These are phyloP conservation scores for Magnaporthiopsis incrustans DNA, from an alignment of 2,329 filamentous ascomycete genomes.

Conservation along the genomic window DNA sequence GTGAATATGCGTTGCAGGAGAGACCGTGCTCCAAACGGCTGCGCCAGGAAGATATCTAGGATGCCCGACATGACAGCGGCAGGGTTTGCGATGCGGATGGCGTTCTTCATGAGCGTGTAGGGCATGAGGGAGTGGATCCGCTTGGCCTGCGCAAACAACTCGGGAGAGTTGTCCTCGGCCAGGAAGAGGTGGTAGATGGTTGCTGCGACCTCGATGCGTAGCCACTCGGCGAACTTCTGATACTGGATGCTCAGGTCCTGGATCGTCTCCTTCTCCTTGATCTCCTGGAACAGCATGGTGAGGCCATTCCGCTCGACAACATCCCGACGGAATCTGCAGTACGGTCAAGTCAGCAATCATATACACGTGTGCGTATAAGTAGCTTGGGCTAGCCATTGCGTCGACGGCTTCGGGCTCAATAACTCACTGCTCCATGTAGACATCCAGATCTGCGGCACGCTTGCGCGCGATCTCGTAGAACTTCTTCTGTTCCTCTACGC, in stretches of 20 bases:
- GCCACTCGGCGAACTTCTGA: constrained; percentile 96
- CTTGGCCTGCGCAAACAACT: constrained; percentile 89
- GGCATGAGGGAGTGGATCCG: constrained; percentile 92
- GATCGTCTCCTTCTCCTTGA: constrained; percentile 82
- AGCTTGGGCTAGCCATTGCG: not conserved
- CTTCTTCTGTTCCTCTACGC: constrained; percentile 82
- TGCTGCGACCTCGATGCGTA: constrained; percentile 92
- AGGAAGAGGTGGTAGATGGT: constrained; percentile 96
- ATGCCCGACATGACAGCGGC: constrained; percentile 95
- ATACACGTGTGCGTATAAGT: not conserved
- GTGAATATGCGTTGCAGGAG: constrained; percentile 92
- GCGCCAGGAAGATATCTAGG: constrained; percentile 88
- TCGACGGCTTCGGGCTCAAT: not conserved
- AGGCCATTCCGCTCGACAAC: constrained; percentile 71
- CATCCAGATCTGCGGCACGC: constrained; percentile 84
- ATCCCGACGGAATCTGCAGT: constrained; percentile 53
- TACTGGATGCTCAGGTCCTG: constrained; percentile 88
- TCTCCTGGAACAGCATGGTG: constrained; percentile 86
- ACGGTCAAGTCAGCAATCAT: constrained; percentile 11
- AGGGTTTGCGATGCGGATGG: constrained; percentile 92
- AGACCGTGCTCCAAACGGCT: constrained; percentile 85
- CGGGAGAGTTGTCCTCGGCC: constrained; percentile 95
- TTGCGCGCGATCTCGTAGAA: constrained; percentile 95
- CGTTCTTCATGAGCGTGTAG: constrained; percentile 89
- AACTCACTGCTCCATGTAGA: constrained; percentile 93